Base-by-base conservation (phyloP, 805 yeast species). In the Yarrowia yakushimensis region DNA sequence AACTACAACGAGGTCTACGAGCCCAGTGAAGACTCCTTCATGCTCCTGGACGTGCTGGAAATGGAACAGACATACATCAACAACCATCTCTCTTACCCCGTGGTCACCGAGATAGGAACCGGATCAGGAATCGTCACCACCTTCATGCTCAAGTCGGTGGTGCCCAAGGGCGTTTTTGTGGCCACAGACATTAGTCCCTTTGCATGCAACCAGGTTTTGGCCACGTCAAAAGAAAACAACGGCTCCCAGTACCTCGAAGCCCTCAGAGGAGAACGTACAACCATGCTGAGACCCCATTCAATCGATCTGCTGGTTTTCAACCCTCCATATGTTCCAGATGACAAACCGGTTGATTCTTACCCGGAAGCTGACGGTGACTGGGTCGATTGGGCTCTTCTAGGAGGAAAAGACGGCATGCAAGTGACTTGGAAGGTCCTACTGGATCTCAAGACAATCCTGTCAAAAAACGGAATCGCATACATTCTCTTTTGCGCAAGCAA, bases 251-350 rank as follows among this genome's bases (percentile, higher is more conserved):
- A 60, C 37, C 66, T 83, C 17, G 88, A 84, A 37, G 66, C 78
- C 0, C 62, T 86, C 1, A 88, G 87, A 64, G 80, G 85, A 71
- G 82, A 82, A 68, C 73, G 91, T 30, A 80, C 87, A 0, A 68
- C 79, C 10, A 78, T 83, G 2, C 65, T 90, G 10, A 71, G 81
- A 12, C 69, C 70, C 0, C 67, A 78, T 1, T 57, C 74, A 4
- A 79, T 91, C 1, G 98, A 94, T 69, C 63, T 93, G 0, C 75
- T 94, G 22, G 78, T 94, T 0, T 94, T 94, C 74, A 94, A 94
- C 70, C 99, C 99, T 0, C 99, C 99, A 0, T 94, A 94, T 71
- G 99, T 94, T 1, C 99, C 99, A 0, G 89, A 93, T 0, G 91
- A 85, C 64, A 45, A 60, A 12, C 45, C 57, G 6, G 66, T 66